Base-by-base conservation (phyloP, 2,329 filamentous ascomycete species). In the Mollisia scopiformis region DNA sequence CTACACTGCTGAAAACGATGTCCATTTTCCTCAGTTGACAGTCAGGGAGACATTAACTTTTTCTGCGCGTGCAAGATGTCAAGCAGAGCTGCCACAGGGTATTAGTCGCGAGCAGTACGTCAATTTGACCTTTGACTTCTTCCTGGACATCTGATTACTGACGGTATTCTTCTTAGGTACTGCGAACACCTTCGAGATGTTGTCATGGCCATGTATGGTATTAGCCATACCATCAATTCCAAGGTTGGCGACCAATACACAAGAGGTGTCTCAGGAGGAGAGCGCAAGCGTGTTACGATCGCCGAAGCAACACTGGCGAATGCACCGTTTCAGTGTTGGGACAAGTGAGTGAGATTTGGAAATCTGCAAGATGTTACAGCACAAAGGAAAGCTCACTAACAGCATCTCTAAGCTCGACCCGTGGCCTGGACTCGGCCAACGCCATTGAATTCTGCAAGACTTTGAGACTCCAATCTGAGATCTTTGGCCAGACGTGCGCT, bases 271-370 rank as follows among this genome's bases (percentile, higher is more conserved):
- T 88, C 84, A 7, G 89, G 88, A 27, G 88, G 89, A 37, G 88
- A 91, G 73, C 80, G 88, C 58, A 93, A 95, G 77, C 87, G 92
- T 72, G 91, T 96, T 5, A 90, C 87, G 47, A 92, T 95, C 63
- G 90, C 89, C 1, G 91, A 95, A 75, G 91, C 91, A 62, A 83
- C 84, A 0, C 82, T 82, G 13, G 77, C 76, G 0, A 72, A 77
- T 13, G 83, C 85, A 1, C 85, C 81, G 47, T 79, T 84, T 3
- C 87, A 90, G 71, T 88, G 87, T 60, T 94, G 90, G 90, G 91
- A 89, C 62, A 91, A 91, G 52, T 55, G 28, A 55, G 52, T 55
- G 14, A 37, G n/a, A 55, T 55, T 21, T n/a, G n/a, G n/a, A 19
- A 10, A 25, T 55, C 7, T 13, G 21, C 5, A 23, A 6, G 31